These are phyloP conservation scores for Clarireedia monteithiana DNA, from an alignment of 2,329 filamentous ascomycete species.

Conservation along the genomic window DNA sequence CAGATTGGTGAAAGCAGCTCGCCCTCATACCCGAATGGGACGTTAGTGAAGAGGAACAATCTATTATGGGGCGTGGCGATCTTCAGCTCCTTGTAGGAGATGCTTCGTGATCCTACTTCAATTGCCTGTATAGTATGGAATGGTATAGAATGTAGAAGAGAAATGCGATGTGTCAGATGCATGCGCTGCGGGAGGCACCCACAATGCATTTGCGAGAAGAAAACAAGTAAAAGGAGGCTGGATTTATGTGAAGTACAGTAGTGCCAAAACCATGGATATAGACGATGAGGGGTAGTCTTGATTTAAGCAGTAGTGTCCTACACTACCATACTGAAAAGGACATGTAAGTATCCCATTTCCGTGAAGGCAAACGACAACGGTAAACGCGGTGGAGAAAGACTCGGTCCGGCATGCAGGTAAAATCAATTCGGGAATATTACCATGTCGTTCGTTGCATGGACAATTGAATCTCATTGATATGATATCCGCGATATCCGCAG, in stretches of 20 bases:
- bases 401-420: constrained; percentile 6
- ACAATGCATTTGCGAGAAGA: constrained; percentile 3
- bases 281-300: background rate
- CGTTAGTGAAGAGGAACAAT: background rate
- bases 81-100: background rate
- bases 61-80: constrained; percentile 2
- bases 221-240: background rate
- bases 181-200: background rate
- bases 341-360: background rate
- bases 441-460: constrained; percentile 8
- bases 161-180: constrained; percentile 10
- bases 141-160: background rate
- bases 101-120: background rate
- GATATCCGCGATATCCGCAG: constrained; percentile 4
- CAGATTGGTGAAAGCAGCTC: background rate
- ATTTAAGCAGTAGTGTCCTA: background rate
- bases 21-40: background rate
- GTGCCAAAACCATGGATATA: background rate
- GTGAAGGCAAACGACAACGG: background rate
- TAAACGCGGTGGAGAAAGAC: constrained; percentile 4
- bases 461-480: background rate
- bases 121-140: background rate
- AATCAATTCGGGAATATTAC: constrained; percentile 6
- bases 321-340: background rate
- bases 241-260: background rate